These are phyloP conservation scores for Didymella segeticola DNA, from an alignment of 2,329 filamentous ascomycete genomes.

Conservation along the genomic window DNA sequence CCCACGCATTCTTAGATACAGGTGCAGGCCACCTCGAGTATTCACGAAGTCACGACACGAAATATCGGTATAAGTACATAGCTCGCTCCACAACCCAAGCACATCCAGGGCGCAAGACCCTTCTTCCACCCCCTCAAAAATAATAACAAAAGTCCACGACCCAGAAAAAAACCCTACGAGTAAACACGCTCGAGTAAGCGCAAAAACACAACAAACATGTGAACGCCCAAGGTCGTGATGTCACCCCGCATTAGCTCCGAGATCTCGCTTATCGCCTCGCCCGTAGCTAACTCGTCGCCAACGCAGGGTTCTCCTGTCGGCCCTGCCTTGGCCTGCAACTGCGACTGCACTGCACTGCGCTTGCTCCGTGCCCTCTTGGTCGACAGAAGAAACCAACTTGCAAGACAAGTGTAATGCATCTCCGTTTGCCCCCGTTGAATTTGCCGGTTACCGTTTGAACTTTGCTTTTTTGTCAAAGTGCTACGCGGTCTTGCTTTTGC, in stretches of 20 bases:
- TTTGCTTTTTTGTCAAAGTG: no score
- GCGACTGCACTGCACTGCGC: neutral
- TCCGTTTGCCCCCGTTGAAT: no score
- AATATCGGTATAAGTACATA: no score
- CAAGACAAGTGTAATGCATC: slow-evolving; percentile 12
- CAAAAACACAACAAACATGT: neutral
- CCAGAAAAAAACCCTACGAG: neutral
- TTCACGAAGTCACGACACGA: no score
- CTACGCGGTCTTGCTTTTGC: no score
- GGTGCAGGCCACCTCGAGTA: no score
- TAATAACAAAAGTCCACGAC: neutral
- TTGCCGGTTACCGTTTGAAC: no score
- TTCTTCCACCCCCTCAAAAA: no score
- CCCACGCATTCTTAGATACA: no score
- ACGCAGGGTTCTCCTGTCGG: neutral
- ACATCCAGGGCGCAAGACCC: no score
- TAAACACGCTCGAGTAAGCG: neutral
- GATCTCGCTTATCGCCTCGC: slow-evolving; percentile 17
- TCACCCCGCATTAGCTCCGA: slow-evolving; percentile 4
- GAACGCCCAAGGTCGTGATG: neutral
- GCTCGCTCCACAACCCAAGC: no score
- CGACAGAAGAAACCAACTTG: neutral
- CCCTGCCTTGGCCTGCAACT: neutral
- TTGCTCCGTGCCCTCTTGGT: neutral
- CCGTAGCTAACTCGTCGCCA: neutral